A percentile compares a stretch with the other conserved stretches of the same genome.
Conservation (phyloP, 305 asterid genomes). For the Ajuga reptans region DNA sequence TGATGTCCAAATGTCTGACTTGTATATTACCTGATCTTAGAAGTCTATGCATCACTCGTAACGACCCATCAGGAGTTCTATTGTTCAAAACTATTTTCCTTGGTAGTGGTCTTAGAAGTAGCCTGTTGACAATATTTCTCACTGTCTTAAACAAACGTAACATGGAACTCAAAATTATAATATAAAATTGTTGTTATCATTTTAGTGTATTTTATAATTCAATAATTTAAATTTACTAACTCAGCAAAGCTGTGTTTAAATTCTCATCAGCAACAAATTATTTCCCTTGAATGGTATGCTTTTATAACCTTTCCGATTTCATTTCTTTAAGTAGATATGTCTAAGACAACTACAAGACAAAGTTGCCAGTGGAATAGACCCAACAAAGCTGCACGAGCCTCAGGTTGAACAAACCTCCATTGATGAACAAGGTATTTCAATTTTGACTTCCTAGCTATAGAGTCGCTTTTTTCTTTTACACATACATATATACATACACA, state of each 20-base stretch:
- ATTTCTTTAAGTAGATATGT: constrained; percentile 36
- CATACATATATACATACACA: too few species aligned
- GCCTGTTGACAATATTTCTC: not conserved
- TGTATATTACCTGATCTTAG: not conserved
- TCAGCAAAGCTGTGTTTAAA: not conserved
- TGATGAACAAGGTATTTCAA: constrained; percentile 51
- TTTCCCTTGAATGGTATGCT: not conserved
- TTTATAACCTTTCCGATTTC: constrained; percentile 1
- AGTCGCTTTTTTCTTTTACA: not conserved
- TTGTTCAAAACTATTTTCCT: not conserved
- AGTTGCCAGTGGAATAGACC: constrained; percentile 61
- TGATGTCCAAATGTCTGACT: not conserved
- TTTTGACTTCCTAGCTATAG: not conserved
- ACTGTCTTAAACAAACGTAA: not conserved
- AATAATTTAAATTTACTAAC: not conserved
- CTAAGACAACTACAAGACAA: constrained; percentile 53
- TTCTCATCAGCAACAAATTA: not conserved
- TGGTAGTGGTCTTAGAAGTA: not conserved
- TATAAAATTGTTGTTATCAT: not conserved
- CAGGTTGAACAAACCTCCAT: constrained; percentile 37
- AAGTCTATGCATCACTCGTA: not conserved
- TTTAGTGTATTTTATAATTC: not conserved
- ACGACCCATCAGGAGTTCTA: not conserved
- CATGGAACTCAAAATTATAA: not conserved
- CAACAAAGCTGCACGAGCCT: constrained; percentile 53